Base-by-base conservation (phyloP, 1,284 basidiomycete genomes). In the Kwoniella shivajii region DNA sequence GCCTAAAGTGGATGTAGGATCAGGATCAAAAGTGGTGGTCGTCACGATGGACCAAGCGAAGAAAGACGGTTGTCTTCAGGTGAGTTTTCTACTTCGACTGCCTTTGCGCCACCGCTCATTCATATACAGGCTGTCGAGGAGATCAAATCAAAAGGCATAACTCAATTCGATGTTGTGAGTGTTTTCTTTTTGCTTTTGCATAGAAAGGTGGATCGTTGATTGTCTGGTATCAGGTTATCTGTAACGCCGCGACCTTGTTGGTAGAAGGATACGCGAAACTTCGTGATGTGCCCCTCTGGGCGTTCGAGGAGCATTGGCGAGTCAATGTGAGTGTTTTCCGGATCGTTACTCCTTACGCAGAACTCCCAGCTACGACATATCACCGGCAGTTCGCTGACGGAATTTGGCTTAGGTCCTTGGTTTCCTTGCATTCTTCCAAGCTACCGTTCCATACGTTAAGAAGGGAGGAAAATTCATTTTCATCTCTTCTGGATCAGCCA, bases 391-490 rank as follows among this genome's bases (percentile, higher is more conserved):
- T 31, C 26, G 45, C 34, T 37, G 36, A 31, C 11, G 14, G 9
- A 52, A n/a, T 46, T 27, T 34, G 29, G 9, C 22, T 38, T 26
- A 65, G 63, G 58, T 61, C 16, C 59, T 66, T 29, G 64, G 64
- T 10, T 57, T 51, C 27, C 45, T 65, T 14, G 49, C 61, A 20
- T 42, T 65, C 55, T 65, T 65, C 47, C 64, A 65, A 51, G 64
- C 64, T 30, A 39, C 41, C 41, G 42, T 57, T 18, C 61, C 61
- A n/a, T 38, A 55, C 22, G 50, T 65, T 37, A 34, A 44, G 14
- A 56, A 55, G 18, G 64, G 61, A 46, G 56, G 56, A 14, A 65
- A 65, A 38, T 65, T 63, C 64, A 57, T 65, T 39, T 65, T 63
- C 58, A 60, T 65, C 43, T 65, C 64, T 7, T 63, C 61, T 18